Percentiles rank a stretch among this genome's conserved stretches.
Evolutionary conservation across 441 rosid species (phyloP).

Genomic region (Populus hybrid): DNA sequence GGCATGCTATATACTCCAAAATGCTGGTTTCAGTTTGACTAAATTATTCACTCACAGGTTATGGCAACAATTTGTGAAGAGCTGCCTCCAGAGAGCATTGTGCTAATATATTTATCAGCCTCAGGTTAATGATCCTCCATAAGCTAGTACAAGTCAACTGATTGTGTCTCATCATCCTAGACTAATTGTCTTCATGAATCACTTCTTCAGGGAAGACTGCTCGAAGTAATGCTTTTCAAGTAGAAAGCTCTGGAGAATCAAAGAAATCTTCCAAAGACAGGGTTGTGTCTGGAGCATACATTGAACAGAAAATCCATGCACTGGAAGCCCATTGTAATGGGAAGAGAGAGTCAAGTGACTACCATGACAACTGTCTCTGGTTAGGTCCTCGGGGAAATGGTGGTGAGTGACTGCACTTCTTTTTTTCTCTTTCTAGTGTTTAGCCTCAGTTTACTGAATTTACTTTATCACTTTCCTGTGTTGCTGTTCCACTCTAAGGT

Average conservation of each 20-base stretch:
- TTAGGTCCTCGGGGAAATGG: slow-evolving; percentile 69
- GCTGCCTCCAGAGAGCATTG: slow-evolving; percentile 75
- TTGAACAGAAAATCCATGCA: slow-evolving; percentile 45
- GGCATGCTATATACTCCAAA: neutral
- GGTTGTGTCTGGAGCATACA: slow-evolving; percentile 39
- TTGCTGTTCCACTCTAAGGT: neutral
- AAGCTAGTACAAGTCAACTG: slow-evolving; percentile 17
- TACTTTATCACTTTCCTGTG: neutral
- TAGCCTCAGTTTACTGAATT: neutral
- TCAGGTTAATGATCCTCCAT: slow-evolving; percentile 49
- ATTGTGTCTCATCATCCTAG: neutral
- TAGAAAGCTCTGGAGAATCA: slow-evolving; percentile 56
- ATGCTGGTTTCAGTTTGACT: neutral
- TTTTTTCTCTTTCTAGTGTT: slow-evolving; percentile 1
- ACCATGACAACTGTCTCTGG: slow-evolving; percentile 50
- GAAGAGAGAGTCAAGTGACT: slow-evolving; percentile 36
- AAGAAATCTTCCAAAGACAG: slow-evolving; percentile 60
- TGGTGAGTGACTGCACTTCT: slow-evolving; percentile 45
- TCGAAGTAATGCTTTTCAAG: slow-evolving; percentile 31
- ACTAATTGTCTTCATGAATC: slow-evolving; percentile 21
- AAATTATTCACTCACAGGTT: slow-evolving; percentile 44
- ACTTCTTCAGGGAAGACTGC: slow-evolving; percentile 57
- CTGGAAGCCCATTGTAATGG: slow-evolving; percentile 58
- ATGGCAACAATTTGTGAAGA: slow-evolving; percentile 87
- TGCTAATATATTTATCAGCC: slow-evolving; percentile 80